phyloP scores from a whole-genome alignment of 371 early-diverging fungal genomes.

The Ordospora colligata region DNA sequence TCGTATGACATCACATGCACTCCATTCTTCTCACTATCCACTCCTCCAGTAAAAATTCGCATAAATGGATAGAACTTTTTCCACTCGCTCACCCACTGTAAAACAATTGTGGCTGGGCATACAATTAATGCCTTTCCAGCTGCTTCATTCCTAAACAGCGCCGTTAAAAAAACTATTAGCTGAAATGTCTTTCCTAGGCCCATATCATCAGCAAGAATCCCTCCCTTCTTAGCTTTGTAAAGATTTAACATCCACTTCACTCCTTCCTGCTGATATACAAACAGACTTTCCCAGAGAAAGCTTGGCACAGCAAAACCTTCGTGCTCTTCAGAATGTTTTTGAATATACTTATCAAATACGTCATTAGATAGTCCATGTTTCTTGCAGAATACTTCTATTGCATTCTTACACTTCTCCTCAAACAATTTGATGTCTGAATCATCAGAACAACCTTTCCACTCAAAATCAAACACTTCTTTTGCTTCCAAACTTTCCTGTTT shows the following conservation, averaged over 20 bases:
- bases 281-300: conserved; percentile 70
- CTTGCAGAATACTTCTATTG: not conserved
- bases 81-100: conserved; percentile 90
- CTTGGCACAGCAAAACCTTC: conserved; percentile 61
- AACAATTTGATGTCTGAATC: not conserved
- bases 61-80: conserved; percentile 87
- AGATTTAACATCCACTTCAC: conserved; percentile 81
- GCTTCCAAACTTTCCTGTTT: conserved; percentile 71
- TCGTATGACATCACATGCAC: conserved; percentile 68
- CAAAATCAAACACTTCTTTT: conserved; percentile 66
- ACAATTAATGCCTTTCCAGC: conserved; percentile 69
- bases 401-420: not conserved
- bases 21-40: conserved; percentile 72
- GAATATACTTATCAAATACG: not conserved
- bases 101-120: conserved; percentile 88
- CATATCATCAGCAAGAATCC: conserved; percentile 92
- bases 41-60: conserved; percentile 71
- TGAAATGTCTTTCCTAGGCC: conserved; percentile 90
- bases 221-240: conserved; percentile 75
- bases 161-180: conserved; percentile 72
- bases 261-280: conserved; percentile 81
- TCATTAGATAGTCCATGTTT: not conserved
- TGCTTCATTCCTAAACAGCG: conserved; percentile 63
- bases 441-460: conserved; percentile 48
- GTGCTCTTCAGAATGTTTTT: not conserved